phyloP scores from a whole-genome alignment of 495 filamentous ascomycete genomes.

The Penicillium pancosmium region DNA sequence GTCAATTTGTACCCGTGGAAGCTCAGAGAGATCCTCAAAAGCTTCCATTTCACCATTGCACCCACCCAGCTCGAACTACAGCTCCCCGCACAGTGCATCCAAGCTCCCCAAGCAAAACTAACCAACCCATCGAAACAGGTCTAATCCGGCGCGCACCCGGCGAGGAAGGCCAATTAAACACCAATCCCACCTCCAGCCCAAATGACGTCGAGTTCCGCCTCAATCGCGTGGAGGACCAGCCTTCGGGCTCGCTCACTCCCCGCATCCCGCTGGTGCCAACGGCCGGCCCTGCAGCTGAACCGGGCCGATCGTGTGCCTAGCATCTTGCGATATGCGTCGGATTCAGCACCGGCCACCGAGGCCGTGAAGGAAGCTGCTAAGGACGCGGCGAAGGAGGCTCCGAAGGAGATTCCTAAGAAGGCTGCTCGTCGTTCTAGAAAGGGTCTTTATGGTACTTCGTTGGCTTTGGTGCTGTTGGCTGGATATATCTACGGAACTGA shows the following conservation, averaged over 20 bases:
- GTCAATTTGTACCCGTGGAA: neutral
- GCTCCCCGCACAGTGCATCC: constrained; percentile 5
- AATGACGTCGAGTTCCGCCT: constrained; percentile 33
- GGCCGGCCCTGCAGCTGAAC: constrained; percentile 22
- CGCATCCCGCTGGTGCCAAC: constrained; percentile 27
- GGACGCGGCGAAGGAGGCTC: constrained; percentile 26
- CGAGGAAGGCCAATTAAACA: constrained; percentile 24
- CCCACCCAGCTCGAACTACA: neutral
- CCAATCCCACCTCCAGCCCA: neutral
- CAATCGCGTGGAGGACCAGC: constrained; percentile 34
- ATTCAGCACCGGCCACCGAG: constrained; percentile 24
- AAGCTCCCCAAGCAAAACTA: constrained; percentile 13
- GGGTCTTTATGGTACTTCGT: constrained; percentile 56
- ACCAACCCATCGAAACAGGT: constrained; percentile 18
- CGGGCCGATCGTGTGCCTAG: constrained; percentile 19
- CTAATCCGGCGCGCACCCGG: constrained; percentile 21
- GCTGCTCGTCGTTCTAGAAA: constrained; percentile 42
- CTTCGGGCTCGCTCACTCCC: constrained; percentile 34
- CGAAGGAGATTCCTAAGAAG: constrained; percentile 40
- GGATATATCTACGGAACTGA: constrained; percentile 84
- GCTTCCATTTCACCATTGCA: neutral
- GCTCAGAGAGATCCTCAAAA: neutral
- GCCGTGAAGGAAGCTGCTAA: constrained; percentile 14
- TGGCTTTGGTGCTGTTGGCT: constrained; percentile 53
- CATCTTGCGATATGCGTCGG: constrained; percentile 36